Evolutionary conservation across 176 grass and related monocot genomes (phyloP), one percentile per base, ranked within the genome.

Genomic region (Themeda triandra): DNA sequence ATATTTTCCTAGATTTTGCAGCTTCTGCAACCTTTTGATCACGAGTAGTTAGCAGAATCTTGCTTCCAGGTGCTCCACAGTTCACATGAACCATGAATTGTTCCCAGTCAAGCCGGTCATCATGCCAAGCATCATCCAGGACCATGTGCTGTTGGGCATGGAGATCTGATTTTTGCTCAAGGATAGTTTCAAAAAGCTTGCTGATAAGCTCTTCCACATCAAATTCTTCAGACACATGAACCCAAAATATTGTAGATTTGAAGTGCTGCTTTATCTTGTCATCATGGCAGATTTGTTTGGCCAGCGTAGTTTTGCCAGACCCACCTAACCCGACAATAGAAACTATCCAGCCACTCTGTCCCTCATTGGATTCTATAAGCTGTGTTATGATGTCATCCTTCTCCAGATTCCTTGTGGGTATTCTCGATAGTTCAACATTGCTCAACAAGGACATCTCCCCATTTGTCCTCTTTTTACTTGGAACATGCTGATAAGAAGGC

Each of bases 101-200:
- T 27, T 87, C 77, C 68, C 54, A 87, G 6, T 80, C 36, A 24
- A 36, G 3, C 7, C 8, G 6, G 4, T 41, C 36, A 5, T 87
- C 40, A 69, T 63, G 60, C 85, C 85, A 87, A 77, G 81, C 58
- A 69, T 82, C 85, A 87, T 87, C 85, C 12, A 82, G 21, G 14
- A 40, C 13, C 71, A 75, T 30, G n/a, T 19, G 15, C 4, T 82
- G 25, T 28, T 59, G 19, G 45, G 21, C 18, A 8, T 45, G 10
- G 39, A 60, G 9, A 6, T 82, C 25, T 23, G 58, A 64, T n/a
- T 45, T 66, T 21, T 21, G 3, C 21, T 69, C 4, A 14, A 28
- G 17, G 25, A 49, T 15, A 39, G 39, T 13, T 41, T 82, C 62
- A 21, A 79, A 70, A n/a, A 88, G 2, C 15, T 39, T 32, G 2